Evolutionary conservation across 768 basidiomycete species (phyloP), one percentile per base, ranked within the genome.

Genomic region (Chalciporus chontae): DNA sequence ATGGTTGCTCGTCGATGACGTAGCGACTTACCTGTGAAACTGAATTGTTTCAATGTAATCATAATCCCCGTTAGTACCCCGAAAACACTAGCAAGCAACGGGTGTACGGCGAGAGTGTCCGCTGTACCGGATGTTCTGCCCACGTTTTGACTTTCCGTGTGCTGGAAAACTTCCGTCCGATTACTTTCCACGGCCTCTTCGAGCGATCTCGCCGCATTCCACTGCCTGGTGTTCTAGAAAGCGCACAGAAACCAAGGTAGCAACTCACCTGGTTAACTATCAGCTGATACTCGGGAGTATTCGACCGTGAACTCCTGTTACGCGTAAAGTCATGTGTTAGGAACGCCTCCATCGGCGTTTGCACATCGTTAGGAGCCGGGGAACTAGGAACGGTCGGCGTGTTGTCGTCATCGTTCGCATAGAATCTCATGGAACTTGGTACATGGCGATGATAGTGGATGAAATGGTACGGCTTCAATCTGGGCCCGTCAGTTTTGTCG

Each of bases 381-480:
- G 48, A n/a, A 11, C 34, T 27, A 58, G 67, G 54, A n/a, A 36
- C 34, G 8, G 26, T 26, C 34, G n/a, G 6, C 34, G 68, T 62
- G 11, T 59, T 51, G 9, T 72, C 60, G 4, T 68, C 63, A 43
- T 75, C 70, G 18, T 86, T 63, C 0, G 80, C 67, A 57, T 90
- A 84, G 54, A 85, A 88, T n/a, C 85, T 77, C 51, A 88, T 69
- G 4, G 81, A 78, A 6, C 68, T 64, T 15, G 71, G 65, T n/a
- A 73, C 62, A 34, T 85, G 84, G 11, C 79, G 76, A 40, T 67
- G 63, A 60, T 85, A 88, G 44, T 74, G 70, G 34, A 84, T 71
- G 32, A 79, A 50, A 49, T 62, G 53, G 57, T 60, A 42, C 13
- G 67, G 57, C 14, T 27, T 38, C 26, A 40, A 32, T 29, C 57